Evolutionary conservation across 2,329 filamentous ascomycete species (phyloP).

Genomic region (Huntiella bhutanensis): DNA sequence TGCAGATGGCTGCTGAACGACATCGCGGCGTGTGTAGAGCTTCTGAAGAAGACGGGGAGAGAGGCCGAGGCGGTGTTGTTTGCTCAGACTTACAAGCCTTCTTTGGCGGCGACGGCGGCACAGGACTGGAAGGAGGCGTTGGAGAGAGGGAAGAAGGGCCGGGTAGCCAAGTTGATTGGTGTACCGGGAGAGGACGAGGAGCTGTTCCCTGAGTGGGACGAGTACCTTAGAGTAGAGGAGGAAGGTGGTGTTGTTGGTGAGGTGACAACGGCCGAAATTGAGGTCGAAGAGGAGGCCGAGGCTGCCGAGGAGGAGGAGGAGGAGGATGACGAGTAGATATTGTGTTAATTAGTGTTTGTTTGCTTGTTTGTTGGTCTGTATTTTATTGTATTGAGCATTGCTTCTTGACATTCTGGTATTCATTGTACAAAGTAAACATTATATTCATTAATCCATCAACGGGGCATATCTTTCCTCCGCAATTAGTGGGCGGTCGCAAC

Average conservation of each 20-base stretch:
- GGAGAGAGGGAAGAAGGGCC: conserved; percentile 68
- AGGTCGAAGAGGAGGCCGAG: conserved; percentile 14
- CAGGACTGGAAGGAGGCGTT: conserved; percentile 65
- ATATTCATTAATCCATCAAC: too few species aligned
- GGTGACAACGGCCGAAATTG: conserved; percentile 23
- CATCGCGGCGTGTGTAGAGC: conserved; percentile 59
- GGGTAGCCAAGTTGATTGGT: conserved; percentile 67
- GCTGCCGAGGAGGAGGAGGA: conserved; percentile 3
- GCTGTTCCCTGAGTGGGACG: conserved; percentile 91
- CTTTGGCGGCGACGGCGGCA: conserved; percentile 46
- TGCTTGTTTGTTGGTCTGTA: background rate
- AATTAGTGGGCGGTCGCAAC: too few species aligned
- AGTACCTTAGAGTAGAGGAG: conserved; percentile 65
- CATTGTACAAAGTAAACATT: too few species aligned
- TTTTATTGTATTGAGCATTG: conserved; percentile 10
- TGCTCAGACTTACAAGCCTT: conserved; percentile 89
- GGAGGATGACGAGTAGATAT: conserved; percentile 1
- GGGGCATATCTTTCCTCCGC: too few species aligned
- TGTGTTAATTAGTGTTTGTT: background rate
- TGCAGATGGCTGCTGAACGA: conserved; percentile 77
- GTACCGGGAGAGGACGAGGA: conserved; percentile 68
- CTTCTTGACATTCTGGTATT: background rate
- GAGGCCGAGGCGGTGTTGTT: conserved; percentile 77
- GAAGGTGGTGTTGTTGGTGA: conserved; percentile 39
- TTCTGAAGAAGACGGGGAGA: conserved; percentile 61